Evolutionary conservation across 345 rosid species (phyloP).

Genomic region (Cochlearia excelsa): DNA sequence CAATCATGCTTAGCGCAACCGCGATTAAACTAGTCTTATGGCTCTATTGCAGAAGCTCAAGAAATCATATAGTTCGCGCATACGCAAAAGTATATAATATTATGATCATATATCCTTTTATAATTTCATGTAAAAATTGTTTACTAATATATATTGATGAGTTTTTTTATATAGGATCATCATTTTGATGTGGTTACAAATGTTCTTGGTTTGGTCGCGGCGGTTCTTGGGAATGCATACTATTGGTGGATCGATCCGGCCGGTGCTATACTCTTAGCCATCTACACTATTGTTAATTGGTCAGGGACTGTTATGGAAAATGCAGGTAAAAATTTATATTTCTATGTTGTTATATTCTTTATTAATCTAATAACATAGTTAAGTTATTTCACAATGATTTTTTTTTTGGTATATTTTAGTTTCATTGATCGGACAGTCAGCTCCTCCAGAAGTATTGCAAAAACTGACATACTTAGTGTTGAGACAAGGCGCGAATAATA

Average conservation of each 20-base stretch:
- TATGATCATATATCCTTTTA: neutral
- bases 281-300: constrained; percentile 88
- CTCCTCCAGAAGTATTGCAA: constrained; percentile 78
- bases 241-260: constrained; percentile 94
- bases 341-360: neutral
- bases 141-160: neutral
- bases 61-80: constrained; percentile 81
- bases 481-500: constrained; percentile 51
- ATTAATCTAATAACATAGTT: neutral
- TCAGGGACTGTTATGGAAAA: constrained; percentile 87
- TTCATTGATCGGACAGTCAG: constrained; percentile 85
- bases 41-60: constrained; percentile 79
- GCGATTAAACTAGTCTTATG: constrained; percentile 72
- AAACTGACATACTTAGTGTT: constrained; percentile 71
- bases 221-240: constrained; percentile 70
- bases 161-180: constrained; percentile 60
- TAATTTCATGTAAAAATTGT: neutral
- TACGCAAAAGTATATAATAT: constrained; percentile 61
- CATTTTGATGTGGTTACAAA: constrained; percentile 87
- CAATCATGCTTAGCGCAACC: constrained; percentile 82
- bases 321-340: constrained; percentile 47
- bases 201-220: constrained; percentile 76
- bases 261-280: constrained; percentile 78
- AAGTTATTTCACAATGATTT: neutral
- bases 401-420: constrained; percentile 39